Evolutionary conservation across 306 rosid species (phyloP).

Genomic region (Casuarina cunninghamiana): DNA sequence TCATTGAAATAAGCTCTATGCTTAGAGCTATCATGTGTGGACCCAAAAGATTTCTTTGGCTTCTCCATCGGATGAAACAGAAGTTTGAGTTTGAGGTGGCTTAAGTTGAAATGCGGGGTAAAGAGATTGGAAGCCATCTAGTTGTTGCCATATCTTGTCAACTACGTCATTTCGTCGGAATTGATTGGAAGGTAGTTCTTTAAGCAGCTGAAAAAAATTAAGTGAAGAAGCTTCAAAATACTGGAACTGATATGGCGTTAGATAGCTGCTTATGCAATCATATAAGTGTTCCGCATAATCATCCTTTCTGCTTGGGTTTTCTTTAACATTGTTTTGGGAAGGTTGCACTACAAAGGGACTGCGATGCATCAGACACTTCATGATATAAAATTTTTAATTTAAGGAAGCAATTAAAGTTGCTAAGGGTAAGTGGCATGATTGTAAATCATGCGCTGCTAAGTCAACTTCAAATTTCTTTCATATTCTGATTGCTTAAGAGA

Average conservation of each 20-base stretch:
- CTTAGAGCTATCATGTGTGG: not conserved
- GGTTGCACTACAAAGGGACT: not conserved
- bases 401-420: too few species aligned
- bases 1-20: slow-evolving; percentile 1
- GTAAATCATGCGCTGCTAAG: too few species aligned
- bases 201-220: not conserved
- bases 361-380: not conserved
- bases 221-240: not conserved
- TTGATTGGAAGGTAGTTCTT: not conserved
- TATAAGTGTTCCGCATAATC: not conserved
- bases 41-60: not conserved
- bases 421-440: too few species aligned
- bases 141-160: slow-evolving; percentile 8
- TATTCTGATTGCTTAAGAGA: too few species aligned
- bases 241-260: not conserved
- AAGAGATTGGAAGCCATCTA: not conserved
- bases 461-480: too few species aligned
- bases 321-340: not conserved
- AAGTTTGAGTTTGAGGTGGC: slow-evolving; percentile 17
- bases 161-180: not conserved
- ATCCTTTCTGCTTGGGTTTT: not conserved
- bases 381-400: too few species aligned
- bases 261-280: not conserved
- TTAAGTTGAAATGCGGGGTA: not conserved
- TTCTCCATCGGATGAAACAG: slow-evolving; percentile 3